Percentiles rank a stretch among this genome's conserved stretches.
Conservation (phyloP, 2,329 filamentous ascomycete species). For the Massarina eburnea region DNA sequence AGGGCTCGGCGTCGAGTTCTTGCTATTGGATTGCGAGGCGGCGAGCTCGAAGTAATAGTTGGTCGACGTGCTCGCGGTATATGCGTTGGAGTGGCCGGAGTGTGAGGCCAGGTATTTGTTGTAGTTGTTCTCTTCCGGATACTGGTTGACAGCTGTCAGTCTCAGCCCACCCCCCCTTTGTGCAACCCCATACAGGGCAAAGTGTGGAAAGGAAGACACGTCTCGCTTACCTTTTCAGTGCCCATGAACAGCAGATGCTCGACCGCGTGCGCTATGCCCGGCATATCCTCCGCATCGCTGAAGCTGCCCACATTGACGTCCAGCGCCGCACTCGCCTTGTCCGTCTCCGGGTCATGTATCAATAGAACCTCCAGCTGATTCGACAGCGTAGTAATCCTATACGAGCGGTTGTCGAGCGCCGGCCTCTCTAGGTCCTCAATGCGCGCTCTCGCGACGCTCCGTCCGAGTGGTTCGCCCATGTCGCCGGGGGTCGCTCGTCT, state of each 20-base stretch:
- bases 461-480: constrained; percentile 34
- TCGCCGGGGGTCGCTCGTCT: constrained; percentile 9
- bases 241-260: constrained; percentile 99
- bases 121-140: constrained; percentile 93
- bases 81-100: constrained; percentile 92
- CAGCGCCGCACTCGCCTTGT: constrained; percentile 93
- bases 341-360: constrained; percentile 91
- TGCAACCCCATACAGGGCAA: background rate
- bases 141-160: constrained; percentile 51
- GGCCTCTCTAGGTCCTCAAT: constrained; percentile 77
- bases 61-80: constrained; percentile 88
- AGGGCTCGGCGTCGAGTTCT: constrained; percentile 37
- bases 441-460: constrained; percentile 31
- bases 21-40: constrained; percentile 68
- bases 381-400: constrained; percentile 79
- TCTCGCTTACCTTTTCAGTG: constrained; percentile 73
- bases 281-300: constrained; percentile 87
- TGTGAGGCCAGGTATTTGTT: constrained; percentile 88
- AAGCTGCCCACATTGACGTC: constrained; percentile 97
- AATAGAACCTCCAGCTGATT: constrained; percentile 90
- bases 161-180: background rate
- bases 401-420: constrained; percentile 80
- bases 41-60: constrained; percentile 98
- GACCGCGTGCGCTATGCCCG: constrained; percentile 92
- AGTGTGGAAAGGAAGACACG: background rate